These are phyloP conservation scores for Leptographium wingfieldii DNA, from an alignment of 2,329 filamentous ascomycete species.

Conservation along the genomic window DNA sequence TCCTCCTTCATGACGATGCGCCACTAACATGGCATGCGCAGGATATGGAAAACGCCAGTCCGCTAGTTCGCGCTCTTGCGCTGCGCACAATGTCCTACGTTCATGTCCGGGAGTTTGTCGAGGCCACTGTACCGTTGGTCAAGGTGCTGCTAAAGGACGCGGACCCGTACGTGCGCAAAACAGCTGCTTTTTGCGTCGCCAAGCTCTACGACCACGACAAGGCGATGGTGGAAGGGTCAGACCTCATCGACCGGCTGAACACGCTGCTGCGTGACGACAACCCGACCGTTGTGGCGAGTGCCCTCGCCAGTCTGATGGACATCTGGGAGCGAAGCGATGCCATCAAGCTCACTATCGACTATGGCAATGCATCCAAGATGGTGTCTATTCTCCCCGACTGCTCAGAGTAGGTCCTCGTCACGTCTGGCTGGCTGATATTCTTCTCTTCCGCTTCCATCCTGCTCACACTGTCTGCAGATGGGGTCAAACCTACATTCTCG, in stretches of 20 bases:
- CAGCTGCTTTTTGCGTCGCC: constrained; percentile 87
- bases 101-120: constrained; percentile 90
- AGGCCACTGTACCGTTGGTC: constrained; percentile 73
- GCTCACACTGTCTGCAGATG: constrained; percentile 43
- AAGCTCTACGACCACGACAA: constrained; percentile 97
- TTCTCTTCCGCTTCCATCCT: constrained; percentile 53
- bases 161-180: constrained; percentile 96
- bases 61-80: constrained; percentile 80
- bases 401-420: constrained; percentile 64
- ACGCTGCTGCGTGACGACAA: constrained; percentile 87
- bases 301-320: constrained; percentile 82
- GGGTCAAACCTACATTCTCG: constrained; percentile 97
- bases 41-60: constrained; percentile 91
- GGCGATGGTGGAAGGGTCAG: constrained; percentile 76
- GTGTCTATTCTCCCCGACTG: constrained; percentile 93
- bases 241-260: constrained; percentile 86
- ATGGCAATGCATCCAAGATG: constrained; percentile 94
- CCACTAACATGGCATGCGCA: constrained; percentile 20
- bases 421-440: constrained; percentile 35
- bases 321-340: constrained; percentile 97
- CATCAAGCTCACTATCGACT: constrained; percentile 97
- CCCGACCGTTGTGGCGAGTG: constrained; percentile 91
- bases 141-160: constrained; percentile 72
- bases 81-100: constrained; percentile 95
- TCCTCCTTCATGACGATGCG: background rate